phyloP scores from a whole-genome alignment of 2,329 filamentous ascomycete species.

The Aspergillus pseudonomiae region DNA sequence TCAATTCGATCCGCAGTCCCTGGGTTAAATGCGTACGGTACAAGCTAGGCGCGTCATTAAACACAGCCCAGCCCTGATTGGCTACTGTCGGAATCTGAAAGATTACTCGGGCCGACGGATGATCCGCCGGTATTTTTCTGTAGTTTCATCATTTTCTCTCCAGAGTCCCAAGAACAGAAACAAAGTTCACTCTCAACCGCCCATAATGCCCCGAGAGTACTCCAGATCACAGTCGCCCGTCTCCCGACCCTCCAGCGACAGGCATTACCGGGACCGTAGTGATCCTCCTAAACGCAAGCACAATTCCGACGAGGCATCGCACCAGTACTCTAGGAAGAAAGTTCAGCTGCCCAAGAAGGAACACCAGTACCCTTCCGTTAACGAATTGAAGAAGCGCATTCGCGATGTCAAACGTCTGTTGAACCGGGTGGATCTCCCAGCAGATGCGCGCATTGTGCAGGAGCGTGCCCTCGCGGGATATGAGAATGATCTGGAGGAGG shows the following conservation, averaged over 20 bases:
- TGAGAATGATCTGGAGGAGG: constrained; percentile 57
- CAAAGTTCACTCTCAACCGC: neutral
- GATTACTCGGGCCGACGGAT: constrained; percentile 32
- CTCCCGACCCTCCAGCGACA: constrained; percentile 8
- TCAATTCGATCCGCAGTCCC: neutral
- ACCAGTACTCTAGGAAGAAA: constrained; percentile 32
- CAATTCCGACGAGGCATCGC: constrained; percentile 28
- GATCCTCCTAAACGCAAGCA: constrained; percentile 33
- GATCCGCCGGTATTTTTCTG: constrained; percentile 23
- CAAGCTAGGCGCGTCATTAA: constrained; percentile 13
- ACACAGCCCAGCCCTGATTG: constrained; percentile 28
- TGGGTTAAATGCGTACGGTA: constrained; percentile 1
- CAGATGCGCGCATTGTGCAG: constrained; percentile 59
- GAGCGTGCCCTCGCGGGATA: constrained; percentile 62
- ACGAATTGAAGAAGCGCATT: constrained; percentile 59
- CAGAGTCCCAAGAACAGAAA: neutral
- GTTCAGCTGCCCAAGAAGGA: constrained; percentile 27
- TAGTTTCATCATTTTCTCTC: constrained; percentile 10
- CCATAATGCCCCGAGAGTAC: constrained; percentile 21
- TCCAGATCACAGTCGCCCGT: constrained; percentile 12
- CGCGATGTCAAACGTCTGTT: constrained; percentile 59
- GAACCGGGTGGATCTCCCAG: constrained; percentile 52
- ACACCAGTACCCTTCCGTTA: constrained; percentile 42
- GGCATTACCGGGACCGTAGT: constrained; percentile 23
- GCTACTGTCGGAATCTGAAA: constrained; percentile 28